Percentiles rank a stretch among this genome's conserved stretches.
Evolutionary conservation across 1,284 basidiomycete genomes (phyloP).

Genomic region (Lignosus rhinocerotis): DNA sequence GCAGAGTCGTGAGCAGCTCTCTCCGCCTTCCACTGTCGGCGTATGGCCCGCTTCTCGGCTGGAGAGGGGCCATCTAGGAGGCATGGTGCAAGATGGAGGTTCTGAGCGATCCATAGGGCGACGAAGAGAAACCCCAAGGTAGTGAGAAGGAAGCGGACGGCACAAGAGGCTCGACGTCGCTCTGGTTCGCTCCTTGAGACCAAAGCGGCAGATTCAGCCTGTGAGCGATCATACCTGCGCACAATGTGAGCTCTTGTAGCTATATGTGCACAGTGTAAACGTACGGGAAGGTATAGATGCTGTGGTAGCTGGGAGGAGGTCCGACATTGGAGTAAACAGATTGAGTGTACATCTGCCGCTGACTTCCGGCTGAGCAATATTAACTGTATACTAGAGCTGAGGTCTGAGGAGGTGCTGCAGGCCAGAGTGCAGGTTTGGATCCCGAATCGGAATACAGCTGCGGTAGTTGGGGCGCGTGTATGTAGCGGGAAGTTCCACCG

Average conservation of each 20-base stretch:
- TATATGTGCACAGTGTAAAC: background rate
- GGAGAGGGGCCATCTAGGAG: slow-evolving; percentile 8
- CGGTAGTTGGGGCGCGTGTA: too few relatives aligned
- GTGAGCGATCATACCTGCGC: background rate
- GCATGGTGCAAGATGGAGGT: slow-evolving; percentile 5
- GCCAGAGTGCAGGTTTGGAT: too few relatives aligned
- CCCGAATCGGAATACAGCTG: too few relatives aligned
- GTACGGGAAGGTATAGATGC: background rate
- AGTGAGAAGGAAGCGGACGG: background rate
- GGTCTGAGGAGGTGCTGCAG: too few relatives aligned
- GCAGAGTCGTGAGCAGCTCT: background rate
- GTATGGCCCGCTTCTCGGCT: slow-evolving; percentile 1
- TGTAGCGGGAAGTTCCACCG: too few relatives aligned
- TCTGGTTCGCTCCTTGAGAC: background rate
- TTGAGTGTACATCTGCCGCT: background rate
- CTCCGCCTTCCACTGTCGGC: slow-evolving; percentile 2
- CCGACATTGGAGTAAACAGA: background rate
- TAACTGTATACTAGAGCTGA: too few relatives aligned
- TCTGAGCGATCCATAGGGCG: slow-evolving; percentile 10
- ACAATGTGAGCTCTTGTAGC: background rate
- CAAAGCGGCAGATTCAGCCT: background rate
- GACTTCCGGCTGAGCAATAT: background rate
- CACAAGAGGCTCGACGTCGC: background rate
- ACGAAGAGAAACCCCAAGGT: background rate
- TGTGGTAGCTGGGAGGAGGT: background rate